Percentiles rank a stretch among this genome's conserved stretches.
phyloP scores from a whole-genome alignment of 805 yeast genomes.

The Millerago galiae region DNA sequence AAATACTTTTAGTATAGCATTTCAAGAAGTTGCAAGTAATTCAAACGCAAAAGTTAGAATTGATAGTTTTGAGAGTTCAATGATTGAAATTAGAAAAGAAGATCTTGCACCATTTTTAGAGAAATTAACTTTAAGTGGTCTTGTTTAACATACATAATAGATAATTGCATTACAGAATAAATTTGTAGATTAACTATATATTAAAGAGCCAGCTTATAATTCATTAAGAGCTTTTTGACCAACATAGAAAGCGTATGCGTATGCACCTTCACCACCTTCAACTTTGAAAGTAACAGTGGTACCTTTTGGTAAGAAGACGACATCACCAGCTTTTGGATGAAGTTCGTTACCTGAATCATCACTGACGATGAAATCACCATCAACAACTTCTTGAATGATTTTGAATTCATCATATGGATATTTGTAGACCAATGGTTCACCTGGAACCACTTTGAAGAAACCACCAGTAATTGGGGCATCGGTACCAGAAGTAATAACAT shows the following conservation, averaged over 20 bases:
- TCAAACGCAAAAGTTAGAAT: conserved; percentile 87
- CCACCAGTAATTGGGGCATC: conserved; percentile 57
- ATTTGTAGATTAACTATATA: neutral
- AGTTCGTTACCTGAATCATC: conserved; percentile 61
- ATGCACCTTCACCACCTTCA: conserved; percentile 58
- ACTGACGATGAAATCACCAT: conserved; percentile 53
- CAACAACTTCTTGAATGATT: conserved; percentile 59
- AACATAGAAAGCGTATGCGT: conserved; percentile 25
- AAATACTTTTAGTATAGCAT: conserved; percentile 85
- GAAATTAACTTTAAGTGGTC: conserved; percentile 68
- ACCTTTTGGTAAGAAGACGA: conserved; percentile 62
- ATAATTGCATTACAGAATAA: neutral
- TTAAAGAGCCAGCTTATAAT: conserved; percentile 6
- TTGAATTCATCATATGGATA: conserved; percentile 65
- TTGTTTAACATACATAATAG: conserved; percentile 25
- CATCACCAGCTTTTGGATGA: conserved; percentile 57
- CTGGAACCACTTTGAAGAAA: conserved; percentile 63
- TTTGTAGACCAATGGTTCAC: conserved; percentile 58
- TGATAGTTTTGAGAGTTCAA: conserved; percentile 92
- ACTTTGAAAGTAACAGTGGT: conserved; percentile 57
- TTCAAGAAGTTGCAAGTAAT: conserved; percentile 76
- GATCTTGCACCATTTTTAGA: conserved; percentile 87
- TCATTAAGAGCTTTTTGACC: conserved; percentile 19
- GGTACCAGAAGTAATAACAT: conserved; percentile 52
- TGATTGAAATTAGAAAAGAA: conserved; percentile 82